Evolutionary conservation across 345 rosid genomes (phyloP), one percentile per base, ranked within the genome.

Genomic region (Odontarrhena argentea): DNA sequence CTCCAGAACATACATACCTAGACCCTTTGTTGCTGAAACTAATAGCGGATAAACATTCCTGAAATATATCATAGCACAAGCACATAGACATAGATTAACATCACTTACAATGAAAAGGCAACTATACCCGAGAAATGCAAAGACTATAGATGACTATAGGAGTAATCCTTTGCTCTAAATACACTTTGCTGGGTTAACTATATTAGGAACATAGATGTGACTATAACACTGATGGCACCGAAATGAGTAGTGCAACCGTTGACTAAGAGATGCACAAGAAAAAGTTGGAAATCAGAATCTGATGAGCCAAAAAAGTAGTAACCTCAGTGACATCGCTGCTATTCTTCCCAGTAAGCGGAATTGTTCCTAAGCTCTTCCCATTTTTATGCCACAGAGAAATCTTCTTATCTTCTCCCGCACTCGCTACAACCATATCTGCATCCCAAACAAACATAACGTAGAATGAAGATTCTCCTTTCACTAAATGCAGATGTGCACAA

Each of bases 1-100:
- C 97, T 44, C 99, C 97, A 7, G 97, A 89, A 78, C 97, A 91
- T 76, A 91, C 78, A 63, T 89, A 95, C 76, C 96, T 85, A 42
- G 97, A 91, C 25, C 90, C 91, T 75, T 87, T 95, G 78, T 77
- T 86, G 79, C 96, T 84, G 78, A 91, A 95, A 80, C 85, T 85
- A 54, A 95, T 86, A 78, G 90, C 85, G 53, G 70, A 79, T 74
- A 91, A 81, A 59, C 91, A 86, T 73, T 91, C 99, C 99, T 95
- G 86, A 47, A 74, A 32, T 12, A 84, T 28, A n/a, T 43, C n/a
- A 44, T 53, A 12, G 6, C 14, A 25, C 48, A 42, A 30, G 62
- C 44, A 54, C 6, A 55, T 8, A 65, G 1, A 43, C 62, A 41
- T 11, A 41, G 32, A 22, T 37, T 34, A 63, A 49, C 12, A 47